Evolutionary conservation across 2,329 filamentous ascomycete species (phyloP).

Genomic region (Boeremia exigua): DNA sequence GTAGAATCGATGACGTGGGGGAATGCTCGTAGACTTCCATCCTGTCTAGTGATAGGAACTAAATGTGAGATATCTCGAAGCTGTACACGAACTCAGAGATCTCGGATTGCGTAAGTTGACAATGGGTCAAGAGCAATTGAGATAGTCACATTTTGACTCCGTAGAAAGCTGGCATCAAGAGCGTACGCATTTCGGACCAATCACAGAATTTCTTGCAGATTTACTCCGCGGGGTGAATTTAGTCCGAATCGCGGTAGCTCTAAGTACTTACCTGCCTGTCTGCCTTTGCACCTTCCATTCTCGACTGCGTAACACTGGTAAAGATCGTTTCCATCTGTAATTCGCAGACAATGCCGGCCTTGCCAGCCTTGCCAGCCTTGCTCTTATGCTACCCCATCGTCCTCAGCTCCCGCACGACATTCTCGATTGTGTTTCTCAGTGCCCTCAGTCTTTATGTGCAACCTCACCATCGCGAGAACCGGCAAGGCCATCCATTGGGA

Average conservation of each 20-base stretch:
- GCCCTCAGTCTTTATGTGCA: background rate
- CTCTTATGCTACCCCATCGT: background rate
- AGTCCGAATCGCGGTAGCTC: constrained; percentile 4
- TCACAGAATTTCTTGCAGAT: background rate
- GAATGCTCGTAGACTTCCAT: constrained; percentile 28
- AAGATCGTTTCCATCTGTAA: background rate
- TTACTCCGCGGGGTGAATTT: background rate
- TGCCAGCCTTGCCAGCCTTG: background rate
- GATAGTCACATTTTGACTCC: background rate
- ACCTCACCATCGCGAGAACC: background rate
- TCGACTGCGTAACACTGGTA: background rate
- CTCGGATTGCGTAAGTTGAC: background rate
- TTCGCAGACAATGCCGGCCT: background rate
- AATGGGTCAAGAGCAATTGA: background rate
- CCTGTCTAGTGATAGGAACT: background rate
- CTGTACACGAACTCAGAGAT: background rate
- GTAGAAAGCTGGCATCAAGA: background rate
- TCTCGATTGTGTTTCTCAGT: background rate
- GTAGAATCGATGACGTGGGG: constrained; percentile 55
- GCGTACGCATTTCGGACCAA: constrained; percentile 6
- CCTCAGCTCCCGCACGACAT: background rate
- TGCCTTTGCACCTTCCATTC: background rate
- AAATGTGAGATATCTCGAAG: no score
- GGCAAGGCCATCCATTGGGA: no score
- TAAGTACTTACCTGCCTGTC: background rate